Conservation (phyloP, 2,329 filamentous ascomycete genomes). For the Fusarium annulatum region DNA sequence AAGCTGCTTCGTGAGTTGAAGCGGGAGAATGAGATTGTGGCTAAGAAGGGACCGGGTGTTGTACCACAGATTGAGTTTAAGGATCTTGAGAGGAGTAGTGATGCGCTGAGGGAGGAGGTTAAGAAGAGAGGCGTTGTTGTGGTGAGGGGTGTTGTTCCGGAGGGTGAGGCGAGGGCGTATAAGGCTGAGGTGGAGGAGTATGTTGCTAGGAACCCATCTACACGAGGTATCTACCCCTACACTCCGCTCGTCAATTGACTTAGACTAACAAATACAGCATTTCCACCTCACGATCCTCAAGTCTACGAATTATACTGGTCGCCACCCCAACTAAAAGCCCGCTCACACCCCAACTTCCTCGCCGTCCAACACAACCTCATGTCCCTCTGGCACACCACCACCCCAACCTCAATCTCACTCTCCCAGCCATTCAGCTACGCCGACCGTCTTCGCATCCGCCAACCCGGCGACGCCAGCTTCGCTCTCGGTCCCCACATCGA, state of each 20-base stretch:
- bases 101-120: slow-evolving; percentile 59
- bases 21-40: slow-evolving; percentile 61
- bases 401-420: slow-evolving; percentile 59
- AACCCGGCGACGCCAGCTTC: slow-evolving; percentile 76
- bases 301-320: slow-evolving; percentile 85
- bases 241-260: not conserved
- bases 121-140: slow-evolving; percentile 71
- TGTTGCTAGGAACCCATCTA: slow-evolving; percentile 70
- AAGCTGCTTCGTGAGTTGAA: slow-evolving; percentile 58
- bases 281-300: slow-evolving; percentile 73
- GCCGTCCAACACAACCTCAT: slow-evolving; percentile 71
- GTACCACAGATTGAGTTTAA: slow-evolving; percentile 65
- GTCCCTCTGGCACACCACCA: slow-evolving; percentile 66
- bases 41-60: slow-evolving; percentile 56
- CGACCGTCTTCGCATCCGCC: slow-evolving; percentile 77
- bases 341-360: slow-evolving; percentile 74
- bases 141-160: slow-evolving; percentile 72
- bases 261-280: slow-evolving; percentile 57
- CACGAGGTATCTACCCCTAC: slow-evolving; percentile 56
- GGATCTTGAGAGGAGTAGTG: slow-evolving; percentile 55
- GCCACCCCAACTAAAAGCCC: slow-evolving; percentile 72
- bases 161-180: slow-evolving; percentile 70
- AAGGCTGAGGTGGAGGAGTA: slow-evolving; percentile 75
- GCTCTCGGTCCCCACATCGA: slow-evolving; percentile 80
- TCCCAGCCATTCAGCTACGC: slow-evolving; percentile 73